These are phyloP conservation scores for Talaromyces piceae DNA, from an alignment of 2,329 filamentous ascomycete genomes.

Conservation along the genomic window DNA sequence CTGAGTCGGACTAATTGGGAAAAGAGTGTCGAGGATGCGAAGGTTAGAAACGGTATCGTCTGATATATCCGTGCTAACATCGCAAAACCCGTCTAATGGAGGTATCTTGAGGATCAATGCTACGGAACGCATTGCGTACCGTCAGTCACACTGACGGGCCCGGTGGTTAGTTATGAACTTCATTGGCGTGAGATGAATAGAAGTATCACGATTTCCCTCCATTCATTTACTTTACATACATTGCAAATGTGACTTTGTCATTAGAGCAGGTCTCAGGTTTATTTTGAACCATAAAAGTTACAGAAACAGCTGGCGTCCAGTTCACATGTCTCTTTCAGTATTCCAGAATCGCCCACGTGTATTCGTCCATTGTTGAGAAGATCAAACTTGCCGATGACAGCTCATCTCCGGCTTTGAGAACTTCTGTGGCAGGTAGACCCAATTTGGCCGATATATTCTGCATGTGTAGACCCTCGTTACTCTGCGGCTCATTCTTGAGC, in stretches of 20 bases:
- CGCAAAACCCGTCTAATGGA: too few relatives aligned
- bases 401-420: constrained; percentile 73
- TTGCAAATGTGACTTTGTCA: neutral
- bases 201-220: neutral
- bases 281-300: neutral
- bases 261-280: neutral
- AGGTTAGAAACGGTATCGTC: constrained; percentile 45
- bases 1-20: constrained; percentile 51
- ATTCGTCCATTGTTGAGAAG: constrained; percentile 86
- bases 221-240: neutral
- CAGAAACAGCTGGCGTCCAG: neutral
- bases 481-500: constrained; percentile 59
- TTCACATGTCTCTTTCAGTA: constrained; percentile 17
- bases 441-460: constrained; percentile 64
- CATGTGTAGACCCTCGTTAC: constrained; percentile 76
- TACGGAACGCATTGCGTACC: too few relatives aligned
- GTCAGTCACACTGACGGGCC: too few relatives aligned
- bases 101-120: too few relatives aligned
- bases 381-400: constrained; percentile 65
- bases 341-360: constrained; percentile 83
- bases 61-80: constrained; percentile 15
- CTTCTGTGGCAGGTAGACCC: constrained; percentile 60
- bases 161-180: too few relatives aligned
- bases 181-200: neutral
- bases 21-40: constrained; percentile 53